phyloP scores from a whole-genome alignment of 2,329 filamentous ascomycete genomes.

The Aspergillus chevalieri region DNA sequence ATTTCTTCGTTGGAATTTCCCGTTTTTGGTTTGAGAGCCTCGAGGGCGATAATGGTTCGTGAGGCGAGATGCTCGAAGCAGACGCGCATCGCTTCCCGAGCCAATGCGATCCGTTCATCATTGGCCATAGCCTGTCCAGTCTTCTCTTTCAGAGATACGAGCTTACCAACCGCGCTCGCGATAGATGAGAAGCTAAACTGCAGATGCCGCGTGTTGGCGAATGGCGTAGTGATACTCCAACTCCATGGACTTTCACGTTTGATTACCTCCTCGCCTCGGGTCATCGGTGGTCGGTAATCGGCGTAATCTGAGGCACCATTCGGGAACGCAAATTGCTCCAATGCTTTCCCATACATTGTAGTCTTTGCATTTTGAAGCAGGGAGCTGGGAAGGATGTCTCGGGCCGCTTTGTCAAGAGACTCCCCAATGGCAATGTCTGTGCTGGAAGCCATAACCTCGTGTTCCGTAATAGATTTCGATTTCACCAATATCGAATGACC shows the following conservation, averaged over 20 bases:
- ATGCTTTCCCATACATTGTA: constrained; percentile 72
- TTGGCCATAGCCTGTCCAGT: constrained; percentile 37
- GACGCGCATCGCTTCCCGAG: constrained; percentile 66
- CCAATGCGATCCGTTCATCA: constrained; percentile 62
- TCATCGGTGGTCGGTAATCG: constrained; percentile 53
- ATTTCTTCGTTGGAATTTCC: constrained; percentile 27
- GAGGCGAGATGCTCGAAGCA: constrained; percentile 82
- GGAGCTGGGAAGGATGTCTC: constrained; percentile 62
- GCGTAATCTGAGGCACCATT: constrained; percentile 30
- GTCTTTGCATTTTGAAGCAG: constrained; percentile 51
- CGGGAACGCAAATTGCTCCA: constrained; percentile 76
- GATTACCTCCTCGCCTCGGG: constrained; percentile 55
- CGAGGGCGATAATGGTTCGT: constrained; percentile 65
- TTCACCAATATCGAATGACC: constrained; percentile 85
- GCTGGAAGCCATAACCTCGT: constrained; percentile 66
- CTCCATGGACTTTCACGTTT: constrained; percentile 46
- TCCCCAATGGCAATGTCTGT: constrained; percentile 85
- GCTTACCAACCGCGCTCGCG: constrained; percentile 57
- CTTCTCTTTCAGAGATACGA: constrained; percentile 39
- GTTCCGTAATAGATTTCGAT: constrained; percentile 61
- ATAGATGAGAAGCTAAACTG: constrained; percentile 71
- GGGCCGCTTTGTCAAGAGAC: constrained; percentile 78
- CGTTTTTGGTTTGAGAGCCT: constrained; percentile 24
- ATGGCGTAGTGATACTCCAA: constrained; percentile 66
- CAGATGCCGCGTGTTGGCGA: constrained; percentile 54